phyloP scores from a whole-genome alignment of 179 eudicot species.

The Beta macrorhiza region DNA sequence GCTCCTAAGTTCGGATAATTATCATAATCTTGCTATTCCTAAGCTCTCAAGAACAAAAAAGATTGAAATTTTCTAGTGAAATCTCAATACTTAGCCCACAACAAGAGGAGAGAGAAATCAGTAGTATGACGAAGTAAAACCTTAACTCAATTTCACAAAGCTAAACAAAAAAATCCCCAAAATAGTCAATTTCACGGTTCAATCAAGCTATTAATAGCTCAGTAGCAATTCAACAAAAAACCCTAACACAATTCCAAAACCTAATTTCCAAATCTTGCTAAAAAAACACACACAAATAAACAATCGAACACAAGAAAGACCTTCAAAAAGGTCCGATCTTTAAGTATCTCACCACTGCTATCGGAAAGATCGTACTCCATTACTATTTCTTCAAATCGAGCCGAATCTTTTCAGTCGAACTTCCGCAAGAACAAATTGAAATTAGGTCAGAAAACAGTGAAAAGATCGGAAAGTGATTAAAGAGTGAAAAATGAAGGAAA shows the following conservation, averaged over 20 bases:
- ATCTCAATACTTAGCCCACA: no score
- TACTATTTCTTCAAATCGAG: conserved; percentile 9
- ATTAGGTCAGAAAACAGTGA: conserved; percentile 19
- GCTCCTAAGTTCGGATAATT: not conserved
- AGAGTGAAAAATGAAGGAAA: conserved; percentile 16
- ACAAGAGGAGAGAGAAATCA: not conserved
- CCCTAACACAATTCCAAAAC: conserved; percentile 3
- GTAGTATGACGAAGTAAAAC: not conserved
- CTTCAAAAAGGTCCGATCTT: conserved; percentile 8
- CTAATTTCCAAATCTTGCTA: not conserved
- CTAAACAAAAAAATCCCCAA: not conserved
- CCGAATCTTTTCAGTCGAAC: not conserved
- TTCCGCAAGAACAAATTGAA: not conserved
- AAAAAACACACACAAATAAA: not conserved
- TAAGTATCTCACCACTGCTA: conserved; percentile 48
- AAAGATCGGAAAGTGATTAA: not conserved
- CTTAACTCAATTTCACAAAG: conserved; percentile 10
- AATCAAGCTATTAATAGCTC: not conserved
- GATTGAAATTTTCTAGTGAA: not conserved
- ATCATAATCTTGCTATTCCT: not conserved
- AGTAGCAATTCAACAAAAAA: not conserved
- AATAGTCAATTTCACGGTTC: not conserved
- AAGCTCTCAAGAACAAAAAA: not conserved
- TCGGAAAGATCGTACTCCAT: conserved; percentile 51
- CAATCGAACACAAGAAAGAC: not conserved